Evolutionary conservation across 257 asterid species (phyloP).

Genomic region (Jaltomata sinuosa): DNA sequence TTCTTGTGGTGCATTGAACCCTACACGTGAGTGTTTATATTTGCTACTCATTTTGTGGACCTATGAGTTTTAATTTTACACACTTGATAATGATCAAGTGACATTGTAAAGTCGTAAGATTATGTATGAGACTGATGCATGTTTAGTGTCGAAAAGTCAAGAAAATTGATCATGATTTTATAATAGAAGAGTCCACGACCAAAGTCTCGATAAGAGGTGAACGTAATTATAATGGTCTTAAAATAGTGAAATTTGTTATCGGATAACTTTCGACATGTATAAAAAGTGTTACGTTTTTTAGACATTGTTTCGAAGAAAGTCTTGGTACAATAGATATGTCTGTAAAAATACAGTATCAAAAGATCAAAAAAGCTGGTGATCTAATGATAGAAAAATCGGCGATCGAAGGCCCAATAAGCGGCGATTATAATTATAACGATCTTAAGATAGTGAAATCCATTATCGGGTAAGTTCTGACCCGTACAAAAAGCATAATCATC

Average conservation of each 20-base stretch:
- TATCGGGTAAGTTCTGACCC: not conserved
- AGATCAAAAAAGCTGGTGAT: not conserved
- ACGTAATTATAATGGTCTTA: no score
- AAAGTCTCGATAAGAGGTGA: no score
- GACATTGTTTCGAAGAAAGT: no score
- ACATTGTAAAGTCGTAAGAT: not conserved
- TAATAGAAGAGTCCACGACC: no score
- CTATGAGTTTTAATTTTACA: not conserved
- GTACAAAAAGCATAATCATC: not conserved
- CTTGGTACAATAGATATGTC: no score
- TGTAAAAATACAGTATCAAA: no score
- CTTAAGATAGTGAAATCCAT: not conserved
- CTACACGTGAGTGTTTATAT: slow-evolving; percentile 63
- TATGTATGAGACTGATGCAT: not conserved
- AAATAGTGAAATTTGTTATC: no score
- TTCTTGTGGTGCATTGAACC: slow-evolving; percentile 42
- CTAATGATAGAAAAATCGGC: not conserved
- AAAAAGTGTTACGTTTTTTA: no score
- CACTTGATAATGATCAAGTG: not conserved
- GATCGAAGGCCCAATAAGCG: not conserved
- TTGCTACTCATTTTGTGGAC: not conserved
- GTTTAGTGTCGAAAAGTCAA: no score
- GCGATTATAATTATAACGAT: not conserved
- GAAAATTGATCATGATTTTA: no score
- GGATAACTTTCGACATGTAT: no score